Evolutionary conservation across 1,139 yeast genomes (phyloP), one percentile per base, ranked within the genome.

Genomic region (Arxiozyma heterogenica): DNA sequence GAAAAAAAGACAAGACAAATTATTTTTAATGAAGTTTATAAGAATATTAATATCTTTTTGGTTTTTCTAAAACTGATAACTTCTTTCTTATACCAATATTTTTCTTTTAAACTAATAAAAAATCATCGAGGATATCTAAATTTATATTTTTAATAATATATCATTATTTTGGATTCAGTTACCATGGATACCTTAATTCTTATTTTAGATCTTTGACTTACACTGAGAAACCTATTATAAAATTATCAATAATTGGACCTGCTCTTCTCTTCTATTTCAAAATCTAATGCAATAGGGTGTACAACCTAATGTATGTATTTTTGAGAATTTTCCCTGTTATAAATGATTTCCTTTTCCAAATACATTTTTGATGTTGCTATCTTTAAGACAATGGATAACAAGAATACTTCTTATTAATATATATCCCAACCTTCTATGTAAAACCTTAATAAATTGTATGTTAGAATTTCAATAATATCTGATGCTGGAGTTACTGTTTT

Each of bases 401-500:
- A 43, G 22, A 46, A 38, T 9, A 30, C 21, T 38, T 46, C 49
- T 4, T 38, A 11, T 21, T 27, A 18, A 46, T 46, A 46, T 11
- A 27, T 34, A 11, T 46, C 81, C 63, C 77, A 77, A 65, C 59
- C 55, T 15, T 75, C 69, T 17, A 93, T 17, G 91, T 85, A 73
- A 58, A 82, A 85, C 58, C 89, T 73, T 63, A 89, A 73, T 0
- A 95, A 95, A 67, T 84, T 84, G 74, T 88, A 88, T 0, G 95
- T 91, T 0, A 84, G 81, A 61, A 86, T 95, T 27, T 85, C 70
- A 51, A 79, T 74, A 21, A 93, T 94, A 48, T 77, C 80, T 25
- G 93, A 80, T 1, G 96, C 96, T 64, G 89, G 83, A 55, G 89
- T 74, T 3, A 86, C 82, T 34, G 94, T 88, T 49, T 82, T 78